Percentiles rank a stretch among this genome's conserved stretches.
Conservation (phyloP, 2,329 filamentous ascomycete species). For the Cercospora berteroae region DNA sequence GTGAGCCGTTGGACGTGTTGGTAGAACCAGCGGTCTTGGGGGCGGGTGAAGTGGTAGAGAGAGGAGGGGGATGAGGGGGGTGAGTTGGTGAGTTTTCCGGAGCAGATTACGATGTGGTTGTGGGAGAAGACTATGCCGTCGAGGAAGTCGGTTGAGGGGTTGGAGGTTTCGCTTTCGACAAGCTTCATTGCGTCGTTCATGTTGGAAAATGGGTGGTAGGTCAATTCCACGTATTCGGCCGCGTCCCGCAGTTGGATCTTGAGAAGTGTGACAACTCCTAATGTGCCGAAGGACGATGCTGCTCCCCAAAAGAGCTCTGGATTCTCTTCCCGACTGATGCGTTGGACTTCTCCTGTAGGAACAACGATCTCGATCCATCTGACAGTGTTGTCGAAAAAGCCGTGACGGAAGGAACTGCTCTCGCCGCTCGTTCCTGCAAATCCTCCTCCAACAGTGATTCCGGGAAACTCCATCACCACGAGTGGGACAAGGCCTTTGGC, state of each 20-base stretch:
- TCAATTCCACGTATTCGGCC: conserved; percentile 50
- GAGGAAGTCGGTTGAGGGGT: conserved; percentile 59
- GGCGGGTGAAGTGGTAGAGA: conserved; percentile 53
- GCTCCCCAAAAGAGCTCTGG: conserved; percentile 64
- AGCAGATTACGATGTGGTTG: conserved; percentile 44
- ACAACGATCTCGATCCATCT: conserved; percentile 64
- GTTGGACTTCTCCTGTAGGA: conserved; percentile 52
- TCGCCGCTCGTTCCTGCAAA: conserved; percentile 67
- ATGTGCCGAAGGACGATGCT: conserved; percentile 63
- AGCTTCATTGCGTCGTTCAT: conserved; percentile 45
- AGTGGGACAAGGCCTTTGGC: conserved; percentile 57
- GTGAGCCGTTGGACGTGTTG: conserved; percentile 56
- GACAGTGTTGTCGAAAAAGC: conserved; percentile 64
- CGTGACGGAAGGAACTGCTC: conserved; percentile 64
- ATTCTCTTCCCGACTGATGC: conserved; percentile 48
- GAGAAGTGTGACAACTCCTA: conserved; percentile 63
- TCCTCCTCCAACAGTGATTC: conserved; percentile 64
- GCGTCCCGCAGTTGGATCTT: conserved; percentile 50
- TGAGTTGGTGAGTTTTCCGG: conserved; percentile 35
- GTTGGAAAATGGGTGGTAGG: conserved; percentile 45
- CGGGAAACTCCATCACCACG: conserved; percentile 70
- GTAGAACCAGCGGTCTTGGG: conserved; percentile 71
- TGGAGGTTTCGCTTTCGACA: conserved; percentile 39
- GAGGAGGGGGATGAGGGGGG: conserved; percentile 36
- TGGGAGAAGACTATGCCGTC: conserved; percentile 55